Conservation (phyloP, 768 basidiomycete genomes). For the Trametes sanguinea region DNA sequence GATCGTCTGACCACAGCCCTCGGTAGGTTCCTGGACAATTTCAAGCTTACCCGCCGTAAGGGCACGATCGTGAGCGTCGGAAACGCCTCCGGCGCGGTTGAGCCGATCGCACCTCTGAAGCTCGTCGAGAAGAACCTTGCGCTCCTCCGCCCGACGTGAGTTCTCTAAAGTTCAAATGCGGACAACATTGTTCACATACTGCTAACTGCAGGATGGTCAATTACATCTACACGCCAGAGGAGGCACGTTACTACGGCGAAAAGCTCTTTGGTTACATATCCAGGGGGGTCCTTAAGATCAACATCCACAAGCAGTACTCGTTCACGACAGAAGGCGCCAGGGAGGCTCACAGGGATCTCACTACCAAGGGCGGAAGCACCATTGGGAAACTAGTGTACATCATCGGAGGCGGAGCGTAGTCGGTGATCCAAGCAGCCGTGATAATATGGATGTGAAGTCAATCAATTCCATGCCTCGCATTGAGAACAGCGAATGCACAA, state of each 20-base stretch:
- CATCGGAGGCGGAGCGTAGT: constrained; percentile 38
- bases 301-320: constrained; percentile 73
- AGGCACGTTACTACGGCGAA: constrained; percentile 62
- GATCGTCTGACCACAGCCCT: too few relatives aligned
- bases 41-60: constrained; percentile 76
- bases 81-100: constrained; percentile 83
- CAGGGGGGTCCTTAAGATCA: constrained; percentile 60
- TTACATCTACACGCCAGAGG: constrained; percentile 71
- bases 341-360: constrained; percentile 75
- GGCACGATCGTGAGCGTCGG: constrained; percentile 87
- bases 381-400: constrained; percentile 83
- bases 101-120: constrained; percentile 70
- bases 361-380: constrained; percentile 61
- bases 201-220: constrained; percentile 54
- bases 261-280: constrained; percentile 62
- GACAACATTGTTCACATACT: not conserved
- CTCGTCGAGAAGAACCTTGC: constrained; percentile 82
- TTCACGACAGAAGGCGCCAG: constrained; percentile 78
- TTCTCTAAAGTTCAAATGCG: not conserved
- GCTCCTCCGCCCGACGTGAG: constrained; percentile 66
- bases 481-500: too few relatives aligned
- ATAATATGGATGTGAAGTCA: too few relatives aligned
- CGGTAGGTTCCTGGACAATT: constrained; percentile 74
- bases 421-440: not conserved
- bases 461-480: too few relatives aligned